Percentiles rank a stretch among this genome's conserved stretches.
phyloP scores from a whole-genome alignment of 768 basidiomycete species.

The Mycena haematopus region DNA sequence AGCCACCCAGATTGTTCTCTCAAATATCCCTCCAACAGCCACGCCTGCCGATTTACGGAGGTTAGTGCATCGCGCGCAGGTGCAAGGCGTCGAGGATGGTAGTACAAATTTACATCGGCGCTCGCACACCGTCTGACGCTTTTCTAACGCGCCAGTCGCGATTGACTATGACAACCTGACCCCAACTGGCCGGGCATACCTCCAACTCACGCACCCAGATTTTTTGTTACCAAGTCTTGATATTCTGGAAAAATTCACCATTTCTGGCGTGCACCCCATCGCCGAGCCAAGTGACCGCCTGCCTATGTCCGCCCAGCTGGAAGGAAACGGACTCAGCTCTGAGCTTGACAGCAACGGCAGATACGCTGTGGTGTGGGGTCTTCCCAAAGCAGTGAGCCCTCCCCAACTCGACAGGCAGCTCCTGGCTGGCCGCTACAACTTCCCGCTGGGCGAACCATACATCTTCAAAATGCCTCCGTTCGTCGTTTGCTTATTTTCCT shows the following conservation, averaged over 20 bases:
- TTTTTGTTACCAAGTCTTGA: constrained; percentile 48
- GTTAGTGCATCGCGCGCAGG: constrained; percentile 45
- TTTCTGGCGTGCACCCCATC: constrained; percentile 52
- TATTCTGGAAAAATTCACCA: constrained; percentile 48
- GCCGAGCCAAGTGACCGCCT: constrained; percentile 37
- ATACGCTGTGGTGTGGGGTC: constrained; percentile 65
- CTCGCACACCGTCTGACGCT: not conserved
- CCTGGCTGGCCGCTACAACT: constrained; percentile 49
- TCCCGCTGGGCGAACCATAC: constrained; percentile 47
- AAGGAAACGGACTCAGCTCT: constrained; percentile 14
- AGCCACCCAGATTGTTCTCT: constrained; percentile 53
- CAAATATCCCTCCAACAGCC: constrained; percentile 56
- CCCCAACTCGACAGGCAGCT: constrained; percentile 42
- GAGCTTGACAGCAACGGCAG: constrained; percentile 46
- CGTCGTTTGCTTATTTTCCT: constrained; percentile 34
- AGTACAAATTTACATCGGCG: not conserved
- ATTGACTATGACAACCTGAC: constrained; percentile 66
- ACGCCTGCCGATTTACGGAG: constrained; percentile 63
- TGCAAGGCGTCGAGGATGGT: constrained; percentile 57
- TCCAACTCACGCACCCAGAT: constrained; percentile 59
- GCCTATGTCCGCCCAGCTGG: constrained; percentile 23
- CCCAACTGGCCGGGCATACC: constrained; percentile 63
- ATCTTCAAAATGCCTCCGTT: constrained; percentile 59
- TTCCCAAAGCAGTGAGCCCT: constrained; percentile 55
- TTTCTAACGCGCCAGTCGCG: constrained; percentile 48